Evolutionary conservation across 331 rosid genomes (phyloP), one percentile per base, ranked within the genome.

Genomic region (Quercus phellos): DNA sequence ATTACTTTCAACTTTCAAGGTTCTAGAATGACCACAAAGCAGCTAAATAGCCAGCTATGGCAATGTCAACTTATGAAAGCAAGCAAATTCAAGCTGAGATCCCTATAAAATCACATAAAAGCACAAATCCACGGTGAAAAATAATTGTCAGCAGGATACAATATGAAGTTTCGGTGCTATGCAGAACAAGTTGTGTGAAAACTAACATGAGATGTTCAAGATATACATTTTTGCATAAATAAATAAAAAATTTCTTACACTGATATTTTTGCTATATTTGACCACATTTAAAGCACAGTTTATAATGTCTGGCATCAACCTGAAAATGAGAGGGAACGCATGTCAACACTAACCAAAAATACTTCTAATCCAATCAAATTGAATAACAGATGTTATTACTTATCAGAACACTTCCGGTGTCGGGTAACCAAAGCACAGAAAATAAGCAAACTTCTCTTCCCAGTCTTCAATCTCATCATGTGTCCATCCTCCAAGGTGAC

Each of bases 301-400:
- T 54, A 91, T 79, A 78, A 93, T 88, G 84, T 90, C 85, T 38
- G 93, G 93, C 95, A 93, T 93, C 85, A 90, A 88, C 92, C 98
- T 93, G 96, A 82, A 87, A 88, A 78, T 30, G 55, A 35, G 86
- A 64, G 60, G 50, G 13, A 77, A 69, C 2, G 34, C 53, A 79
- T 66, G 68, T 84, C 30, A 90, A 72, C 29, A 74, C 58, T 24
- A 55, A 8, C n/a, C 70, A 79, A 50, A 75, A 75, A 59, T 6
- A 76, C 32, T 69, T 80, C n/a, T 21, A 53, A 58, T 55, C 34
- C 68, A 81, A 68, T 29, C 42, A 74, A 75, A 61, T 70, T 26
- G 8, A 16, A 71, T 69, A 55, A 68, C 63, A n/a, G 77, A 77
- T 63, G 29, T 50, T 22, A 84, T 91, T 93, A 93, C 98, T 88